Percentiles rank a stretch among this genome's conserved stretches.
Evolutionary conservation across 2,329 filamentous ascomycete genomes (phyloP).

Genomic region (Verticillium tricorpus): DNA sequence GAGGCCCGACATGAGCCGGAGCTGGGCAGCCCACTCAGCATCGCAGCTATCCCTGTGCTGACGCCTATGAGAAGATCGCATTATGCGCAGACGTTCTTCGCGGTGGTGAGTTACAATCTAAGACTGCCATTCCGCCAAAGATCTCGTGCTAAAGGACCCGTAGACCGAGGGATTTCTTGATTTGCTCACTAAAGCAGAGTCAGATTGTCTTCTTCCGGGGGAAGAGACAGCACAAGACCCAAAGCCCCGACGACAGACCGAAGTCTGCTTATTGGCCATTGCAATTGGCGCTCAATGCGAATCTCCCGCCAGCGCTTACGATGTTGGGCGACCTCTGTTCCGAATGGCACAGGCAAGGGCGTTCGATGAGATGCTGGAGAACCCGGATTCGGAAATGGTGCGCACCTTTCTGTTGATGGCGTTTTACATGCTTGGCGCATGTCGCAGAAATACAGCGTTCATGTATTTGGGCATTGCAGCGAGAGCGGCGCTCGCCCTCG

Average conservation of each 20-base stretch:
- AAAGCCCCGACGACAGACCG: slow-evolving; percentile 9
- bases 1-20: slow-evolving; percentile 16
- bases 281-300: slow-evolving; percentile 48
- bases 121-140: not conserved
- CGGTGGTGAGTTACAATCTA: not conserved
- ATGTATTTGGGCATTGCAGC: slow-evolving; percentile 59
- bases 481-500: slow-evolving; percentile 52
- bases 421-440: slow-evolving; percentile 55
- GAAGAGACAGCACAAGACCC: not conserved
- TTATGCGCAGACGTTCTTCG: not conserved
- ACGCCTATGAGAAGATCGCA: not conserved
- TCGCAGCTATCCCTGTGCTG: not conserved
- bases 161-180: slow-evolving; percentile 29
- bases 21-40: not conserved
- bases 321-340: slow-evolving; percentile 34
- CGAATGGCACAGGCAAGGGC: slow-evolving; percentile 41
- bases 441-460: slow-evolving; percentile 55
- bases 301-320: slow-evolving; percentile 20
- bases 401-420: slow-evolving; percentile 52
- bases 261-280: slow-evolving; percentile 33
- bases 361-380: slow-evolving; percentile 46
- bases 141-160: not conserved
- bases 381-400: slow-evolving; percentile 50
- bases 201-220: slow-evolving; percentile 17
- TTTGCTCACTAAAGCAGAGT: slow-evolving; percentile 22